These are phyloP conservation scores for Candida insectorum DNA, from an alignment of 805 yeast genomes.

Conservation along the genomic window DNA sequence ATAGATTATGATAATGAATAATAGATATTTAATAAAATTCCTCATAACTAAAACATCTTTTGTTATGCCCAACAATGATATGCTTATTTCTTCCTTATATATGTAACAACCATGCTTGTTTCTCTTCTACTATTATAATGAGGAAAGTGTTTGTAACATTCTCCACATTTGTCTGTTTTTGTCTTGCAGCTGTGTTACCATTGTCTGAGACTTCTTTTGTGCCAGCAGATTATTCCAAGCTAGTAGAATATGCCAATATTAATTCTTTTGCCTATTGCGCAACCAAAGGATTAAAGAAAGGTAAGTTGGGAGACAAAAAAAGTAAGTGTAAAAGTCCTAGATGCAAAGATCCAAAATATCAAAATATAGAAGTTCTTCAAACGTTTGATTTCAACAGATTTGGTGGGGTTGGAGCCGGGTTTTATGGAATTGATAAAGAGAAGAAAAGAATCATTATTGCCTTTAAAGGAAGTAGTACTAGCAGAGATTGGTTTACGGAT, in stretches of 20 bases:
- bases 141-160: too few relatives aligned
- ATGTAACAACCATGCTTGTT: too few relatives aligned
- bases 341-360: conserved; percentile 19
- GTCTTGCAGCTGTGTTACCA: background rate
- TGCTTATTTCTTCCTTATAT: too few relatives aligned
- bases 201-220: background rate
- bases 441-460: conserved; percentile 44
- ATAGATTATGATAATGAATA: too few relatives aligned
- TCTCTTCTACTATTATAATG: too few relatives aligned
- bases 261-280: conserved; percentile 38
- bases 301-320: conserved; percentile 19
- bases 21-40: too few relatives aligned
- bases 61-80: too few relatives aligned
- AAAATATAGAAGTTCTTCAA: conserved; percentile 32
- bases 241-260: conserved; percentile 31
- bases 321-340: conserved; percentile 20
- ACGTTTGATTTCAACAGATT: conserved; percentile 39
- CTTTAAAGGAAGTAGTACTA: conserved; percentile 63
- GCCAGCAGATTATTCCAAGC: conserved; percentile 16
- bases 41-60: too few relatives aligned
- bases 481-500: conserved; percentile 62
- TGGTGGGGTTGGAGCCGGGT: conserved; percentile 53
- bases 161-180: too few relatives aligned
- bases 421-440: conserved; percentile 47
- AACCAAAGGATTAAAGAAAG: conserved; percentile 24